These are phyloP conservation scores for Penicillium brasilianum DNA, from an alignment of 2,329 filamentous ascomycete species.

Conservation along the genomic window DNA sequence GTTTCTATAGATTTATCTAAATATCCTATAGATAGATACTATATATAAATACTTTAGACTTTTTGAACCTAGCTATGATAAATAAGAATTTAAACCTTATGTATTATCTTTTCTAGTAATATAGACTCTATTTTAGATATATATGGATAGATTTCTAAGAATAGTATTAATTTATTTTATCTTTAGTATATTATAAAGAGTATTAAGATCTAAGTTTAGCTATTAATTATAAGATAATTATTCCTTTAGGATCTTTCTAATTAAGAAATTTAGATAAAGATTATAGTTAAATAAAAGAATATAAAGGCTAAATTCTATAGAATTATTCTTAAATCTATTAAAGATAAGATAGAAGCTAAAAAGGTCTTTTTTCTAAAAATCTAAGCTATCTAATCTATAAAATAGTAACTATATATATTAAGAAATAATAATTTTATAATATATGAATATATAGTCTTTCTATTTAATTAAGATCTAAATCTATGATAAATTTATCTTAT, in stretches of 20 bases:
- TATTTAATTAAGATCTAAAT: no score
- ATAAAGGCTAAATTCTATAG: neutral
- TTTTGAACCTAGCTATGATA: no score
- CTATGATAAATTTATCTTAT: no score
- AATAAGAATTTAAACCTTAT: no score
- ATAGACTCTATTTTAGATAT: neutral
- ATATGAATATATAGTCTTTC: no score
- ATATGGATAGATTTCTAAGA: neutral
- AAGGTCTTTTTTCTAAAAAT: neutral
- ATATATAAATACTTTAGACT: neutral
- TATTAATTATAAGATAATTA: neutral
- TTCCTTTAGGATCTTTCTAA: neutral
- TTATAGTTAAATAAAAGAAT: neutral
- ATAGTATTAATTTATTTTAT: neutral
- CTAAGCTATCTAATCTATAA: neutral
- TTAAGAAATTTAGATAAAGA: neutral
- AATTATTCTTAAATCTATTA: neutral
- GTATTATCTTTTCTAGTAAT: neutral
- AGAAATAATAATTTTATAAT: neutral
- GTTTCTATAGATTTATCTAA: no score
- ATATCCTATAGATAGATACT: no score
- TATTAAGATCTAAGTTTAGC: neutral
- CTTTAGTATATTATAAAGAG: conserved; percentile 2
- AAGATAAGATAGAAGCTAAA: neutral
- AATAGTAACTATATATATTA: neutral